Evolutionary conservation across 2,329 filamentous ascomycete species (phyloP).

Genomic region (Epichloe hybrida): DNA sequence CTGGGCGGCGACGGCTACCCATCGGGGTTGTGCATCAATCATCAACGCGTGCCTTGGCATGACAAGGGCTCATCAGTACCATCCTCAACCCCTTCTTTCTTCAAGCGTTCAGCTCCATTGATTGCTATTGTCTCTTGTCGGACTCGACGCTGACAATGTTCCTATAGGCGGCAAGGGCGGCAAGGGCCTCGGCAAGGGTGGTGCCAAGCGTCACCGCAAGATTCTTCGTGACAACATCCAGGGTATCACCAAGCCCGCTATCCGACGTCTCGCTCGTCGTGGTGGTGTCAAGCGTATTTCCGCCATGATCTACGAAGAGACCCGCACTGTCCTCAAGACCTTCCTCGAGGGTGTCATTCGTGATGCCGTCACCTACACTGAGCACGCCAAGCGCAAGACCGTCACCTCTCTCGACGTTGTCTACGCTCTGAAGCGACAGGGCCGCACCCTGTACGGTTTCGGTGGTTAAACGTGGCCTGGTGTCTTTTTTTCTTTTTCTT

Average conservation of each 20-base stretch:
- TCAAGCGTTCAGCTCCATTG: no score
- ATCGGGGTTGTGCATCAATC: background rate
- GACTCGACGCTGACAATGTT: constrained; percentile 28
- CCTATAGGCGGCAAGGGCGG: constrained; percentile 76
- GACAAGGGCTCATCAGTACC: background rate
- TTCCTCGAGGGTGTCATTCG: constrained; percentile 67
- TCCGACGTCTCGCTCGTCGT: constrained; percentile 96
- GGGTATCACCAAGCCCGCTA: constrained; percentile 97
- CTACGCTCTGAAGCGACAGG: constrained; percentile 56
- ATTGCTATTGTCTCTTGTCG: background rate
- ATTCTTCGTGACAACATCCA: constrained; percentile 99
- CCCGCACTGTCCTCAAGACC: constrained; percentile 63
- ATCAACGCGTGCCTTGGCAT: background rate
- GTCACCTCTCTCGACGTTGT: constrained; percentile 58
- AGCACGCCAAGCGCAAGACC: constrained; percentile 72
- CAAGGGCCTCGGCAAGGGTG: constrained; percentile 95
- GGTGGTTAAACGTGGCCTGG: constrained; percentile 50
- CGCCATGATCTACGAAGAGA: constrained; percentile 79
- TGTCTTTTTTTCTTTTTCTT: background rate
- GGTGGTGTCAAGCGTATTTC: constrained; percentile 99
- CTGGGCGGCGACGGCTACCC: background rate
- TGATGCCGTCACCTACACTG: constrained; percentile 65
- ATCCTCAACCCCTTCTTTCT: background rate
- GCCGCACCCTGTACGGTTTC: constrained; percentile 76
- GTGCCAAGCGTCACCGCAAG: constrained; percentile 98